Evolutionary conservation across 139 green algal genomes (phyloP).

Genomic region (Klebsormidium nitens): DNA sequence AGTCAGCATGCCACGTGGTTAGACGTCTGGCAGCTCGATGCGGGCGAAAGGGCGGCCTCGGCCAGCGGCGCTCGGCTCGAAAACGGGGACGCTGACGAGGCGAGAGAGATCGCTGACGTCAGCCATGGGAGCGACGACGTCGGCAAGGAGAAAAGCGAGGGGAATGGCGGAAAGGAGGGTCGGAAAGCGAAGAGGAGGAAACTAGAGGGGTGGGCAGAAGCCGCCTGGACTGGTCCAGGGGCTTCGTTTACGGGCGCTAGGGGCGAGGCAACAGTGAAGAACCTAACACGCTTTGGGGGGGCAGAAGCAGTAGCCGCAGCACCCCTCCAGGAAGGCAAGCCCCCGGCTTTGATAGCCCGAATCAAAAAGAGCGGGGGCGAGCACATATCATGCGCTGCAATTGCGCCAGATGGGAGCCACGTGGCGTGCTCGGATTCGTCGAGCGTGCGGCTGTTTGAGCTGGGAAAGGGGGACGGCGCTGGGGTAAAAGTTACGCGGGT

Average conservation of each 20-base stretch:
- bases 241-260: too few relatives aligned
- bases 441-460: constrained; percentile 30
- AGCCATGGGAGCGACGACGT: constrained; percentile 8
- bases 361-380: constrained; percentile 1
- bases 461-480: too few relatives aligned
- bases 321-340: not conserved
- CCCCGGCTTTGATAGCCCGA: not conserved
- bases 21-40: constrained; percentile 59
- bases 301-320: not conserved
- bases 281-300: too few relatives aligned
- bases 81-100: constrained; percentile 11
- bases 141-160: constrained; percentile 28
- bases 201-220: not conserved
- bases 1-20: constrained; percentile 43
- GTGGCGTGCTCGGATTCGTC: constrained; percentile 57
- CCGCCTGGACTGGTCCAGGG: not conserved
- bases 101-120: not conserved
- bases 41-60: not conserved
- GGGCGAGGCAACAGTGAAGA: too few relatives aligned
- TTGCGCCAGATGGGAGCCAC: constrained; percentile 58
- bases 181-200: constrained; percentile 1
- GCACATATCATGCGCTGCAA: constrained; percentile 38
- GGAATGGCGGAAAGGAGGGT: constrained; percentile 21
- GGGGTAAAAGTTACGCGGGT: too few relatives aligned
- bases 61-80: not conserved